A percentile compares a stretch with the other conserved stretches of the same genome.
Conservation (phyloP, 2,329 filamentous ascomycete species). For the Fusarium solani-melongenae region DNA sequence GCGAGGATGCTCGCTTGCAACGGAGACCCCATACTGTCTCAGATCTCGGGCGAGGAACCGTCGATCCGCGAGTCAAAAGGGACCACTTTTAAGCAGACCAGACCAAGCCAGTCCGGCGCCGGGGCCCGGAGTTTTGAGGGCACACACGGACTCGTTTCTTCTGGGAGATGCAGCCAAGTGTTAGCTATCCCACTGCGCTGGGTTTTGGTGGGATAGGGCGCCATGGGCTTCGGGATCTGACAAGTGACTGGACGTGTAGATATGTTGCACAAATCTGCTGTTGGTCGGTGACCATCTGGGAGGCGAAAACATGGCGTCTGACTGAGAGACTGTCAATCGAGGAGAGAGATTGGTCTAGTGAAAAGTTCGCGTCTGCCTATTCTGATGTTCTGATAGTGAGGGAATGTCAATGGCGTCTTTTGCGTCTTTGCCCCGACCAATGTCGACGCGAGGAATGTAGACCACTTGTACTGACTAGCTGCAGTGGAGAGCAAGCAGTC, state of each 20-base stretch:
- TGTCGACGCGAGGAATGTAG: conserved; percentile 23
- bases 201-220: conserved; percentile 4
- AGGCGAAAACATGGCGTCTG: background rate
- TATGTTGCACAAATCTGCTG: background rate
- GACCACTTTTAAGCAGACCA: background rate
- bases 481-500: background rate
- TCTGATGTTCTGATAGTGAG: background rate
- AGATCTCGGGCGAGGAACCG: conserved; percentile 30
- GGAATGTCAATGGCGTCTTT: conserved; percentile 22
- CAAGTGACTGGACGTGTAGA: conserved; percentile 10
- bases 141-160: conserved; percentile 12
- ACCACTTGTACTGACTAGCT: background rate
- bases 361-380: background rate
- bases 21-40: conserved; percentile 27
- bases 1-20: conserved; percentile 4
- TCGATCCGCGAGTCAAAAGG: conserved; percentile 27
- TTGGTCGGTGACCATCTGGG: conserved; percentile 1
- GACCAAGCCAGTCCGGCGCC: background rate
- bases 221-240: conserved; percentile 28
- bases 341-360: background rate
- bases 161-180: conserved; percentile 14
- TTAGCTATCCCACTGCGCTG: conserved; percentile 21
- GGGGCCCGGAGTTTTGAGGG: background rate
- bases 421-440: conserved; percentile 20
- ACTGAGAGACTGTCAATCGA: background rate